Evolutionary conservation across 2,329 filamentous ascomycete species (phyloP).

Genomic region (Trichoderma sp.): DNA sequence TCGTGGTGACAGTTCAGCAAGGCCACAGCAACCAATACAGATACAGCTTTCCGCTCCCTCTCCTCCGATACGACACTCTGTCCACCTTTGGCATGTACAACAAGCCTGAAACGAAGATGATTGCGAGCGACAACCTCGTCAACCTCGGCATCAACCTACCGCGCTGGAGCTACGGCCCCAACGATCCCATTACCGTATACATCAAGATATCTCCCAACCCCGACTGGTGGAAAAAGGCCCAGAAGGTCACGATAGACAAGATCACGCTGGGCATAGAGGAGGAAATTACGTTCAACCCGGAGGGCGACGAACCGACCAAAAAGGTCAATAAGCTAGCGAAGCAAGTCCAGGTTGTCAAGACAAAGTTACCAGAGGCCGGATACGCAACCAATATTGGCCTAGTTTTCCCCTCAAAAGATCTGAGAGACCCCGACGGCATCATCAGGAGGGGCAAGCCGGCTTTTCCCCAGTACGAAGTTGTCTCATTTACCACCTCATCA

Average conservation of each 20-base stretch:
- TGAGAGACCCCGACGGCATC: constrained; percentile 83
- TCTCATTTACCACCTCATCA: constrained; percentile 89
- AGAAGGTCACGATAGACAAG: constrained; percentile 87
- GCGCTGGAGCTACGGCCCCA: constrained; percentile 92
- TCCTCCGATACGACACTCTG: constrained; percentile 91
- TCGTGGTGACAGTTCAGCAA: constrained; percentile 94
- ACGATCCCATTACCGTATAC: constrained; percentile 93
- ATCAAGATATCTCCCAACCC: constrained; percentile 91
- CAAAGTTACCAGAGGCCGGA: constrained; percentile 84
- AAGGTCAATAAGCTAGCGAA: constrained; percentile 86
- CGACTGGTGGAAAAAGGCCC: constrained; percentile 87
- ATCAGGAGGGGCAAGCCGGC: constrained; percentile 79
- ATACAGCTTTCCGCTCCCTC: constrained; percentile 85
- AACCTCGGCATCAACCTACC: constrained; percentile 89
- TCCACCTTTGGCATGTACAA: constrained; percentile 99
- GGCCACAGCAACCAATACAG: constrained; percentile 83
- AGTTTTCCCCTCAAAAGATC: constrained; percentile 85
- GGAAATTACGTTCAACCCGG: constrained; percentile 97
- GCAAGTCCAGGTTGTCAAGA: constrained; percentile 75
- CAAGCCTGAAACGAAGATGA: constrained; percentile 82
- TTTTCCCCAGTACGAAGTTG: constrained; percentile 85
- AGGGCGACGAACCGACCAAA: constrained; percentile 89
- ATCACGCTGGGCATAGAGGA: constrained; percentile 94
- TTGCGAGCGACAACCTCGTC: constrained; percentile 84
- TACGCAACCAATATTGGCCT: constrained; percentile 91